Evolutionary conservation across 306 rosid species (phyloP), one percentile per base, ranked within the genome.

Genomic region (Fragaria vesca): DNA sequence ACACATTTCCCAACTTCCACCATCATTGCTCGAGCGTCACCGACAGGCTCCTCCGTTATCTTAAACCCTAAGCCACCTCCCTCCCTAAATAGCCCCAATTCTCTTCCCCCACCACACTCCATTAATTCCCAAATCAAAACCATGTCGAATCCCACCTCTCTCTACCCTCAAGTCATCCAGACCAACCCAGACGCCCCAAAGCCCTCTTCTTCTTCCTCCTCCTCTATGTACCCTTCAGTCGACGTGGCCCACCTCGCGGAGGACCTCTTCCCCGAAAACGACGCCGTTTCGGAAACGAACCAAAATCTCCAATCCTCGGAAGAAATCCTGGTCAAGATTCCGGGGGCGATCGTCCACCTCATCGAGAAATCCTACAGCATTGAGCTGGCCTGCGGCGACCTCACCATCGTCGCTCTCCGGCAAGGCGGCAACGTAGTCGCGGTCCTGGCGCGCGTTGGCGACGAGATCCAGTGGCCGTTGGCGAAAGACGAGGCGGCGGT

Each of bases 381-480:
- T 4, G 90, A 91, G 48, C 85, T 94, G 5, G 98, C 97, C 60
- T 84, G 85, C 2, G 98, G 98, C 0, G 93, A 91, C 16, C 89
- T 94, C 80, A 75, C 86, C 57, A 78, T 94, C 34, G 85, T 79
- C 0, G 78, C 80, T 34, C 82, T 92, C 20, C 61, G 54, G 0
- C 96, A 92, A 47, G 89, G 84, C 0, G 83, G 73, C 12, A 92
- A 89, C 62, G 76, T 89, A 0, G 90, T 90, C 43, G 93, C 97
- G 0, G 94, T 92, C 24, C 84, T 94, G 2, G 94, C 97, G 8
- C 85, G 92, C 0, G 74, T 94, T 2, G 94, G 87, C 2, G 89
- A 89, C 4, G 75, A 88, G 45, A 83, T 92, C 38, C 96, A 90
- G 71, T 94, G 97, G 96, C 97, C 98, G 5, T 73, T 94, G 45